phyloP scores from a whole-genome alignment of 768 basidiomycete species.

The Leccinum truebloodii region DNA sequence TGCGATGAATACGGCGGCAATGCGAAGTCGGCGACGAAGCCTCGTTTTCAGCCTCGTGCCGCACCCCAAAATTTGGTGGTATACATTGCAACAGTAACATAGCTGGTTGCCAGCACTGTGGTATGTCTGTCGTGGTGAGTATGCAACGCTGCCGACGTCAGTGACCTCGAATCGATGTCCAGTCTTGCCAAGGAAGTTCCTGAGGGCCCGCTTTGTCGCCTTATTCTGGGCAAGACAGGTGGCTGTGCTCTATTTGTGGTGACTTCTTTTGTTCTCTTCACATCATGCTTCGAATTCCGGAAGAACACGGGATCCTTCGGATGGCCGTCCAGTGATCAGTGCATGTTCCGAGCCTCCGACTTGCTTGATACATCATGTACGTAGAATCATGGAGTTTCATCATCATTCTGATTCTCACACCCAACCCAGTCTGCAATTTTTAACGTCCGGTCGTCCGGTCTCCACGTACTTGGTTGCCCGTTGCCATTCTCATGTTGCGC shows the following conservation, averaged over 20 bases:
- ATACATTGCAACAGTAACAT: not conserved
- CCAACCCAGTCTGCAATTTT: not conserved
- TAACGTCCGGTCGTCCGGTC: not conserved
- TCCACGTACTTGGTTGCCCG: not conserved
- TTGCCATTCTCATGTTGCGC: not conserved
- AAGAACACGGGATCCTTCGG: not conserved
- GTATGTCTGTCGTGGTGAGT: constrained; percentile 6
- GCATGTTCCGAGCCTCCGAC: not conserved
- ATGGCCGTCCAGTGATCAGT: not conserved
- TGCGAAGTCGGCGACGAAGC: constrained; percentile 21
- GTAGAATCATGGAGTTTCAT: not conserved
- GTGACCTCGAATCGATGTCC: not conserved
- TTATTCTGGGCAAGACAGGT: not conserved
- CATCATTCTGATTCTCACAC: not conserved
- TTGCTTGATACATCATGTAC: not conserved
- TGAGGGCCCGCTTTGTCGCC: not conserved
- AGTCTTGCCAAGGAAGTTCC: not conserved
- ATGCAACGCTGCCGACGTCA: not conserved
- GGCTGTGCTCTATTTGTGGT: not conserved
- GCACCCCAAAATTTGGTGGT: not conserved
- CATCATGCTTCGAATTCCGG: not conserved
- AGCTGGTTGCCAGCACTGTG: not conserved
- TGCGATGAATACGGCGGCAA: constrained; percentile 13
- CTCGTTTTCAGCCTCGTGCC: not conserved
- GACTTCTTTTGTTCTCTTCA: not conserved